A percentile compares a stretch with the other conserved stretches of the same genome.
Conservation (phyloP, 2,329 filamentous ascomycete species). For the Penicillium sp. region DNA sequence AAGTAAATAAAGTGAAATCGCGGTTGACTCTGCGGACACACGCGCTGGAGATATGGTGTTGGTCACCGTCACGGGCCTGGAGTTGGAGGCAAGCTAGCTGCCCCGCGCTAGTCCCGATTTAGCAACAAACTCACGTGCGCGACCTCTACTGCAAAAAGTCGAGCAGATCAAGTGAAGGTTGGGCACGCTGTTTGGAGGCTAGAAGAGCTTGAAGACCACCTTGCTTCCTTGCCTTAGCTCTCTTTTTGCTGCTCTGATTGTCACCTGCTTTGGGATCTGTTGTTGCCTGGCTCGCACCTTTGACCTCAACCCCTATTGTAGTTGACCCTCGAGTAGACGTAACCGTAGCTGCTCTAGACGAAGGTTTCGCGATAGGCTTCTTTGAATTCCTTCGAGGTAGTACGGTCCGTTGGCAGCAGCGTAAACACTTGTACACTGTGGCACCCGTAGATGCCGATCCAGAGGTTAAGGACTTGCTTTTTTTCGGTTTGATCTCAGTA, state of each 20-base stretch:
- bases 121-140: slow-evolving; percentile 29
- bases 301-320: not conserved
- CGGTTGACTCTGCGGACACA: not conserved
- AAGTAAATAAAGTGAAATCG: not conserved
- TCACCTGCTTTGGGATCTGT: slow-evolving; percentile 28
- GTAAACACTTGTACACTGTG: slow-evolving; percentile 38
- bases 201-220: slow-evolving; percentile 54
- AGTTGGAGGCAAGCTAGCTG: slow-evolving; percentile 8
- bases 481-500: slow-evolving; percentile 23
- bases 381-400: slow-evolving; percentile 22
- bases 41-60: slow-evolving; percentile 10
- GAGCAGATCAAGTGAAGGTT: slow-evolving; percentile 49
- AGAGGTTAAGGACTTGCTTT: slow-evolving; percentile 10
- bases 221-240: slow-evolving; percentile 54
- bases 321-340: slow-evolving; percentile 2
- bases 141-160: slow-evolving; percentile 51
- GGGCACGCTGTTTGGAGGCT: slow-evolving; percentile 40
- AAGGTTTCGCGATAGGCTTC: slow-evolving; percentile 10
- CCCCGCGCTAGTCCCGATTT: slow-evolving; percentile 36
- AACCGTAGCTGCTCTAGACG: slow-evolving; percentile 11
- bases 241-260: slow-evolving; percentile 53
- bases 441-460: slow-evolving; percentile 21
- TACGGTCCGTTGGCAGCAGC: slow-evolving; percentile 36
- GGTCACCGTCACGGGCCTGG: not conserved
- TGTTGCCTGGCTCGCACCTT: not conserved